Evolutionary conservation across 164 flowering plant species (phyloP).

Genomic region (Liriodendron chinense): DNA sequence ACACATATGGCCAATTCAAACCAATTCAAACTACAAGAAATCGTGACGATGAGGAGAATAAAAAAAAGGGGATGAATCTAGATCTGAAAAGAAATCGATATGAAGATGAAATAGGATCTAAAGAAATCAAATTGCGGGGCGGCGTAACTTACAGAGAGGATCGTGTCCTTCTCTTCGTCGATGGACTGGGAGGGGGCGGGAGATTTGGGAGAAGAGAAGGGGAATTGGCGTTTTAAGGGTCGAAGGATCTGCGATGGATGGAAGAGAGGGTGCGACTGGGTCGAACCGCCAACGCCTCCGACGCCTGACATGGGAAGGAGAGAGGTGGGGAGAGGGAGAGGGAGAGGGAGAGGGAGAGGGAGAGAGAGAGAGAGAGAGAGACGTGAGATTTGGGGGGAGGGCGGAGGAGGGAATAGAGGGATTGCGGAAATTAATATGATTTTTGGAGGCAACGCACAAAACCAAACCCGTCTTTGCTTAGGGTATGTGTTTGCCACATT

Average conservation of each 20-base stretch:
- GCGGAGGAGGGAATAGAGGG: slow-evolving; percentile 3
- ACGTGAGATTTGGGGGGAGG: neutral
- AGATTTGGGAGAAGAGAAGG: slow-evolving; percentile 8
- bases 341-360: slow-evolving; percentile 5
- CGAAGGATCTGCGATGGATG: slow-evolving; percentile 3
- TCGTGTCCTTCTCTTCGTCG: neutral
- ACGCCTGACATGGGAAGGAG: slow-evolving; percentile 6
- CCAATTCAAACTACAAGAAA: neutral
- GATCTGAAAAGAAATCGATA: neutral
- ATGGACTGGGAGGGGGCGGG: neutral
- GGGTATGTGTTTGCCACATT: neutral
- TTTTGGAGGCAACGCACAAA: neutral
- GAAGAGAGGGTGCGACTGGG: slow-evolving; percentile 12
- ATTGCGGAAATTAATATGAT: neutral
- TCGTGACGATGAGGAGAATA: neutral
- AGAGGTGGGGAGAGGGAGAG: neutral
- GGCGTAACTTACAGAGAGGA: slow-evolving; percentile 1
- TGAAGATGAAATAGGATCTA: too few species aligned
- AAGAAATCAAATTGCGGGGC: neutral
- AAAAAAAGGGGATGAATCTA: neutral
- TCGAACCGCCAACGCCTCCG: slow-evolving; percentile 17
- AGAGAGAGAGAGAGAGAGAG: neutral
- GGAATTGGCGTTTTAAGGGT: slow-evolving; percentile 16
- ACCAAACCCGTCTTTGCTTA: neutral
- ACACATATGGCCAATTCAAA: neutral